Percentiles rank a stretch among this genome's conserved stretches.
Evolutionary conservation across 371 early-diverging fungal genomes (phyloP).

Genomic region (Globomyces sp.): DNA sequence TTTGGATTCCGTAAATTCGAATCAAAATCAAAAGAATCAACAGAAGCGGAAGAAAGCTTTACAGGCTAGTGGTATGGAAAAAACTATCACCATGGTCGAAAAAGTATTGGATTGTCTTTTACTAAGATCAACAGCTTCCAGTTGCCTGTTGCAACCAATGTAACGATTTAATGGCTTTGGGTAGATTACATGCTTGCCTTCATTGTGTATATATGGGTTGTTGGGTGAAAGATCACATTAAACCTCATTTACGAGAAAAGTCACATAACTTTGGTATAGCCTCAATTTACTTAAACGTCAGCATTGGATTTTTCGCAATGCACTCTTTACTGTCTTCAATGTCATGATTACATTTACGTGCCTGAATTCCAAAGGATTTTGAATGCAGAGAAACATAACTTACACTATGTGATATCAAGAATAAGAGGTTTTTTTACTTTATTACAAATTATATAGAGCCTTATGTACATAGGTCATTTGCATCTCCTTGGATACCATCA

Average conservation of each 20-base stretch:
- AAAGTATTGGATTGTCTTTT: conserved; percentile 23
- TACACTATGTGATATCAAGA: conserved; percentile 45
- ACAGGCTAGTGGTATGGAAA: conserved; percentile 25
- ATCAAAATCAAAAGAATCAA: conserved; percentile 22
- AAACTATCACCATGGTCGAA: conserved; percentile 31
- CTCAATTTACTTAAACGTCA: conserved; percentile 7
- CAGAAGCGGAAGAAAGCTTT: conserved; percentile 36
- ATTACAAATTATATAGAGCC: not conserved
- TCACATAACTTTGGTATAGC: conserved; percentile 62
- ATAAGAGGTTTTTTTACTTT: conserved; percentile 34
- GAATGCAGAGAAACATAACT: conserved; percentile 59
- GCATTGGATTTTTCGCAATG: conserved; percentile 68
- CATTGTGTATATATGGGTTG: conserved; percentile 65
- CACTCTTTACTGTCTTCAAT: conserved; percentile 70
- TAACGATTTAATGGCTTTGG: conserved; percentile 49
- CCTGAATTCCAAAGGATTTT: conserved; percentile 64
- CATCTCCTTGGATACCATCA: conserved; percentile 8
- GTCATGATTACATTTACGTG: conserved; percentile 87
- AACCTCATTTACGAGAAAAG: conserved; percentile 56
- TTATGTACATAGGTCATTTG: not conserved
- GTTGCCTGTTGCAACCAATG: conserved; percentile 66
- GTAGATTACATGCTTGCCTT: conserved; percentile 78
- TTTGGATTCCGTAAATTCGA: conserved; percentile 19
- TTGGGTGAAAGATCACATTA: conserved; percentile 64
- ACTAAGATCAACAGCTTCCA: conserved; percentile 52